Evolutionary conservation across 2,329 filamentous ascomycete genomes (phyloP), one percentile per base, ranked within the genome.

Genomic region (Pseudofabraea citricarpa): DNA sequence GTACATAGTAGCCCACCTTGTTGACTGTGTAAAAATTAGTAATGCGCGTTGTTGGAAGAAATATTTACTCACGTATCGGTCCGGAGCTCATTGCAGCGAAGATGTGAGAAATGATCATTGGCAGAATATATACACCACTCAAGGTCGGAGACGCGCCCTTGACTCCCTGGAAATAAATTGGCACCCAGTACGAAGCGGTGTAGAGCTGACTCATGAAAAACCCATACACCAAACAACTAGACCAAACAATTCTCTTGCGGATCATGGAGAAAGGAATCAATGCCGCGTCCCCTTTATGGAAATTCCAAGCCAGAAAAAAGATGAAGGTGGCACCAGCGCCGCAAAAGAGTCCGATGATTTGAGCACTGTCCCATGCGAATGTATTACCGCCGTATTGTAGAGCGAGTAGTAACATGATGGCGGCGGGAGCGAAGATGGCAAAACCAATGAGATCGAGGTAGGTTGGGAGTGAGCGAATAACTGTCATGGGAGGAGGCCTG

Each of bases 381-480:
- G 49, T 49, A 2, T 40, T 48, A 3, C 62, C 63, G 13, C 62
- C 63, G 55, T 55, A 63, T 41, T 63, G 52, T 3, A 65, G 45
- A 16, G 63, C 62, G 2, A 65, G 52, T 3, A 64, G 46, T 10
- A 63, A 29, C 64, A 52, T 18, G 52, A 65, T 27, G 55, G 51
- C 16, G 56, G 48, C 7, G 54, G 54, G 44, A 46, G 62, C 56
- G 13, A 68, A 56, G 27, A 66, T 42, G n/a, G 51, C 45, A 9
- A 58, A 56, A 3, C 63, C 64, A 4, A 55, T 13, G 2, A 65
- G 45, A 38, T 66, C 65, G 16, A 66, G 49, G 23, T 60, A 50
- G 20, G 22, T 12, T 13, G 21, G 35, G 21, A 35, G 7, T 12
- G 22, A 36, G 6, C 33, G 29, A 3, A 43, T 2, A 2, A 37